Base-by-base conservation (phyloP, 768 basidiomycete species). In the Pleurotus tuoliensis region DNA sequence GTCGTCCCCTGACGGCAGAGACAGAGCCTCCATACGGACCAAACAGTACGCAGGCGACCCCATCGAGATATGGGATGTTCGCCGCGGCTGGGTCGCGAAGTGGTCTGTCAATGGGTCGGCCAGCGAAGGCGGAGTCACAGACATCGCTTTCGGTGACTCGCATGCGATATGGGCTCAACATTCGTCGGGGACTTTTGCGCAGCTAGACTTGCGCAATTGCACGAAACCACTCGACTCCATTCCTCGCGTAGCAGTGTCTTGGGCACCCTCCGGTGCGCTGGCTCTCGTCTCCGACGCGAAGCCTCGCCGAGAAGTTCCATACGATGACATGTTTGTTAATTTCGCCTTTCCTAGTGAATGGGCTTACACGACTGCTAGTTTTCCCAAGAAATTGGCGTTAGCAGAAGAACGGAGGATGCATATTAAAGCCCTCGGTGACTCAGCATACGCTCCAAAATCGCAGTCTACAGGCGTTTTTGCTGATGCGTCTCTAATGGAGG, bases 21-120 rank as follows among this genome's bases (percentile, higher is more conserved):
- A 54, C 38, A 38, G 47, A 15, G 39, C 25, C 9, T 22, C 61
- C 4, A 46, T 40, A 13, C 40, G 59, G 15, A 47, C 43, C 27
- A 47, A 61, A 2, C 66, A 66, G 39, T 30, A 61, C 18, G 60
- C 65, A 24, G 81, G 84, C 2, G 87, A 91, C 63, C 73, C 83
- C 0, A 76, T 92, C 27, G 91, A 93, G 63, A 86, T 94, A 20
- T 94, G 92, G 92, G 92, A 94, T 66, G 88, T 90, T 1, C 76
- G 92, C 54, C 75, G 92, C 47, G 81, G 82, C 0, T 90, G 87
- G 81, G 78, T 93, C 48, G 86, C 88, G 4, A 94, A 94, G 70
- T 94, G 92, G 88, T 79, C 81, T 2, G 80, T 92, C 9, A 78
- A 76, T 18, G 82, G 84, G 12, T 83, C 82, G 11, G 75, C 80